phyloP scores from a whole-genome alignment of 2,329 filamentous ascomycete species.

The Microdochium nivale region DNA sequence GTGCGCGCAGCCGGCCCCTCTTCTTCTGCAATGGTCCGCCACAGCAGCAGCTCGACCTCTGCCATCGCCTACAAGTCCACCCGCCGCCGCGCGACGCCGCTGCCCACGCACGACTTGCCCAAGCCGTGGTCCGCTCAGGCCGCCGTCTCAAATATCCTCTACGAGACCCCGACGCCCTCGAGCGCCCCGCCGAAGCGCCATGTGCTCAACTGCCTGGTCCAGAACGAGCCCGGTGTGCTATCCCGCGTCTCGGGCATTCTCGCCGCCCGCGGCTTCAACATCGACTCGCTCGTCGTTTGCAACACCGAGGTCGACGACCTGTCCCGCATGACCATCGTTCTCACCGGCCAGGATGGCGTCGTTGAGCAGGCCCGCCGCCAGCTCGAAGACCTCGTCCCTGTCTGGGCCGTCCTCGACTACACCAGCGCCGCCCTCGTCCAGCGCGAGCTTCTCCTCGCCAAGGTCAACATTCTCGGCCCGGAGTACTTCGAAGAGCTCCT shows the following conservation, averaged over 20 bases:
- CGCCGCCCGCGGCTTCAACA: slow-evolving; percentile 95
- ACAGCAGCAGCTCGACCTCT: slow-evolving; percentile 69
- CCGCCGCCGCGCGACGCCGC: slow-evolving; percentile 78
- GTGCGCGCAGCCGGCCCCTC: slow-evolving; percentile 8
- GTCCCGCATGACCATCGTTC: slow-evolving; percentile 96
- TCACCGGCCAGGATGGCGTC: slow-evolving; percentile 92
- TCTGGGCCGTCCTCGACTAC: slow-evolving; percentile 98
- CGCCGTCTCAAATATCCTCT: slow-evolving; percentile 95
- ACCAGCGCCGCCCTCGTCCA: slow-evolving; percentile 88
- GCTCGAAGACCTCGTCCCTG: slow-evolving; percentile 91
- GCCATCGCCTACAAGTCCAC: slow-evolving; percentile 96
- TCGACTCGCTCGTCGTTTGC: slow-evolving; percentile 95
- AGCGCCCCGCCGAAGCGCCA: slow-evolving; percentile 83
- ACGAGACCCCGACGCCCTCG: slow-evolving; percentile 88
- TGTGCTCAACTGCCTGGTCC: slow-evolving; percentile 94
- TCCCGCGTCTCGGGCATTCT: slow-evolving; percentile 95
- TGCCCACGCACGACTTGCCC: slow-evolving; percentile 67
- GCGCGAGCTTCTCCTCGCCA: slow-evolving; percentile 88
- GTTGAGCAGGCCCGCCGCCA: slow-evolving; percentile 95
- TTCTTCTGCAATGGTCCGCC: slow-evolving; percentile 21
- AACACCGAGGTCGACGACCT: slow-evolving; percentile 95
- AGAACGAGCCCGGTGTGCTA: slow-evolving; percentile 96
- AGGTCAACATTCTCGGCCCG: slow-evolving; percentile 91
- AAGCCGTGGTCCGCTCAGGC: slow-evolving; percentile 85
- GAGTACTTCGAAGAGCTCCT: slow-evolving; percentile 98